A percentile compares a stretch with the other conserved stretches of the same genome.
These are phyloP conservation scores for Chenopodium suecicum DNA, from an alignment of 148 eudicot genomes.

Conservation along the genomic window DNA sequence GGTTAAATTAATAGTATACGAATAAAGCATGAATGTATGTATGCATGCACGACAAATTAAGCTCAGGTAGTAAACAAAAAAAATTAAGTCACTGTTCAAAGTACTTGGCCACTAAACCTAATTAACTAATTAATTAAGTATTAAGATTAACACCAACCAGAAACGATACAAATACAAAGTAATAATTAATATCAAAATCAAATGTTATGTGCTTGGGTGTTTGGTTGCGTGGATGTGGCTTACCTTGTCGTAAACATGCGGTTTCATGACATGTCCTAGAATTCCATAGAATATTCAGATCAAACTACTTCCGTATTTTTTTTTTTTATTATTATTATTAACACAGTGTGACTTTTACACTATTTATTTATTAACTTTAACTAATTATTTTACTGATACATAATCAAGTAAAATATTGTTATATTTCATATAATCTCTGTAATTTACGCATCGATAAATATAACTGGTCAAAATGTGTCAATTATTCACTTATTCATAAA, in stretches of 20 bases:
- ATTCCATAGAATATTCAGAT: not conserved
- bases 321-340: too few relatives aligned
- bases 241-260: conserved; percentile 29
- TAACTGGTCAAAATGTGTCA: too few relatives aligned
- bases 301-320: not conserved
- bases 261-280: conserved; percentile 16
- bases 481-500: too few relatives aligned
- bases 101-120: not conserved
- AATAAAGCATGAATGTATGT: not conserved
- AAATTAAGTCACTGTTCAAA: not conserved
- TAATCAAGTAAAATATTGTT: too few relatives aligned
- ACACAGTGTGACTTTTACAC: too few relatives aligned
- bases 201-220: conserved; percentile 18
- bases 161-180: not conserved
- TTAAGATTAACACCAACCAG: not conserved
- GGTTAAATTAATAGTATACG: too few relatives aligned
- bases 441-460: too few relatives aligned
- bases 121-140: not conserved
- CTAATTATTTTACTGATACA: too few relatives aligned
- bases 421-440: too few relatives aligned
- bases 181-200: not conserved
- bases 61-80: not conserved
- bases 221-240: conserved; percentile 21
- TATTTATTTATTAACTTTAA: too few relatives aligned
- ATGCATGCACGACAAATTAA: not conserved